A percentile compares a stretch with the other conserved stretches of the same genome.
phyloP scores from a whole-genome alignment of 331 rosid genomes.

The Arachis monticola region DNA sequence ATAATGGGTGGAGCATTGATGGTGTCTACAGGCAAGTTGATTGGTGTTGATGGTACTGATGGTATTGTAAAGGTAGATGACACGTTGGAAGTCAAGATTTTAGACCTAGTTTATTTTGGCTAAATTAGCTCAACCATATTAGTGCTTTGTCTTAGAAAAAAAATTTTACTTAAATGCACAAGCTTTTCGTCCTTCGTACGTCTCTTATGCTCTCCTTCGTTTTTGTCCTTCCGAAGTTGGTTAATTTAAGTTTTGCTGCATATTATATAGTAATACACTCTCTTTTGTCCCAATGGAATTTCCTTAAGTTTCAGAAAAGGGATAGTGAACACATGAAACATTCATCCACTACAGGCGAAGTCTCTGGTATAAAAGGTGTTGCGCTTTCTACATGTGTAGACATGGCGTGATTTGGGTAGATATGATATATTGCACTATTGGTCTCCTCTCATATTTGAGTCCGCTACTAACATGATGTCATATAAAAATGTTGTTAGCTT shows the following conservation, averaged over 20 bases:
- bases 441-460: too few species aligned
- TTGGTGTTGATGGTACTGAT: slow-evolving; percentile 98
- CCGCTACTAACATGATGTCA: too few species aligned
- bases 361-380: too few species aligned
- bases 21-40: slow-evolving; percentile 93
- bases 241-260: slow-evolving; percentile 1
- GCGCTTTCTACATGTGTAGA: too few species aligned
- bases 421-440: too few species aligned
- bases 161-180: slow-evolving; percentile 24
- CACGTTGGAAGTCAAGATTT: slow-evolving; percentile 91
- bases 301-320: too few species aligned
- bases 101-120: slow-evolving; percentile 84
- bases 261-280: too few species aligned
- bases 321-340: too few species aligned
- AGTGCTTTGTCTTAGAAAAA: slow-evolving; percentile 20
- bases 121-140: slow-evolving; percentile 67
- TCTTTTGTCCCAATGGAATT: too few species aligned
- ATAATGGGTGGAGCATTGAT: slow-evolving; percentile 87
- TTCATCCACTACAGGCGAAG: too few species aligned
- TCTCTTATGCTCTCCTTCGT: neutral
- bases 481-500: too few species aligned
- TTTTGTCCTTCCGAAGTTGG: neutral
- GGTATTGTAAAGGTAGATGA: slow-evolving; percentile 96
- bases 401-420: too few species aligned
- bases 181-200: neutral